Percentiles rank a stretch among this genome's conserved stretches.
These are phyloP conservation scores for Sclerotinia subarctica DNA, from an alignment of 2,329 filamentous ascomycete species.

Conservation along the genomic window DNA sequence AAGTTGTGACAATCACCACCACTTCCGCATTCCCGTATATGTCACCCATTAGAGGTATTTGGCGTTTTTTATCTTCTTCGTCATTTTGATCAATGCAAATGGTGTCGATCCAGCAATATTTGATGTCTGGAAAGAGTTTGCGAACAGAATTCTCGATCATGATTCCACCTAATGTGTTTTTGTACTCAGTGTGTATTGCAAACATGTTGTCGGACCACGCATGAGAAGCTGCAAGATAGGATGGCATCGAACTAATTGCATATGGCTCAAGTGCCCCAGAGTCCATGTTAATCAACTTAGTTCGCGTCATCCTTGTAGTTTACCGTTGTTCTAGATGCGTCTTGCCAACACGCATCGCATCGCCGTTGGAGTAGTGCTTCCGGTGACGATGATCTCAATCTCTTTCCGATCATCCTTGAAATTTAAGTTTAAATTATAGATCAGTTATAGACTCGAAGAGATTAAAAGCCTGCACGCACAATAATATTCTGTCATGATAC, in stretches of 20 bases:
- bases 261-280: conserved; percentile 11
- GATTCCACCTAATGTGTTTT: conserved; percentile 6
- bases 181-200: conserved; percentile 1
- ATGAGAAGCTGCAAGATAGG: conserved; percentile 20
- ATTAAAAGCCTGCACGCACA: background rate
- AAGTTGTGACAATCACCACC: conserved; percentile 13
- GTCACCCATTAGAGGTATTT: conserved; percentile 24
- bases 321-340: background rate
- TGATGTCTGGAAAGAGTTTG: conserved; percentile 12
- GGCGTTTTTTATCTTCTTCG: conserved; percentile 20
- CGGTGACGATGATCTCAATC: background rate
- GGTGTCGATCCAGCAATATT: conserved; percentile 23
- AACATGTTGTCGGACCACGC: conserved; percentile 19
- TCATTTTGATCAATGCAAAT: conserved; percentile 26
- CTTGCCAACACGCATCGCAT: background rate
- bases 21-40: conserved; percentile 22
- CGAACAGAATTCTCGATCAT: conserved; percentile 16
- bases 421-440: background rate
- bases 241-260: conserved; percentile 12
- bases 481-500: background rate
- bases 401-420: no score
- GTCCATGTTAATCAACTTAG: conserved; percentile 12
- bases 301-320: conserved; percentile 6
- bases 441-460: background rate
- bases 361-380: background rate